A percentile compares a stretch with the other conserved stretches of the same genome.
These are phyloP conservation scores for Tremellales sp. DNA, from an alignment of 1,284 basidiomycete genomes.

Conservation along the genomic window DNA sequence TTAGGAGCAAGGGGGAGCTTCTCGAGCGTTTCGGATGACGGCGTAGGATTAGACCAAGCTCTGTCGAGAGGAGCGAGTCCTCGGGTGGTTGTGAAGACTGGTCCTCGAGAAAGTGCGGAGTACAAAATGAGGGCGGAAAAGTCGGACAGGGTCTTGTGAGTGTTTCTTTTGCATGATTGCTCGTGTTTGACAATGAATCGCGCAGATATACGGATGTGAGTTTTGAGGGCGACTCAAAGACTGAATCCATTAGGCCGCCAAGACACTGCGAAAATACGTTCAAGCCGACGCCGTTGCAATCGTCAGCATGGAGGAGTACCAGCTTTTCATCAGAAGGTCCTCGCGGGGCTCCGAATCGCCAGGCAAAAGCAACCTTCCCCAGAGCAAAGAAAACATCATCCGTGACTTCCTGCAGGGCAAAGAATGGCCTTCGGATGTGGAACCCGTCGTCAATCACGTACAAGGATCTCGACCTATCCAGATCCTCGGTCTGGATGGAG, in stretches of 20 bases:
- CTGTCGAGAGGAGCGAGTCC: no score
- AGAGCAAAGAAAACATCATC: conserved; percentile 29
- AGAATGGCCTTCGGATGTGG: conserved; percentile 30
- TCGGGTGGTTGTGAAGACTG: conserved; percentile 26
- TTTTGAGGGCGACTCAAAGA: background rate
- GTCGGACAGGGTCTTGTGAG: conserved; percentile 19
- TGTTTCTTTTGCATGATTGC: background rate
- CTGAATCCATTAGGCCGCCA: conserved; percentile 26
- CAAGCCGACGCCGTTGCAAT: conserved; percentile 36
- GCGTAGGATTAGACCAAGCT: no score
- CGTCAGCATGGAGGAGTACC: conserved; percentile 34
- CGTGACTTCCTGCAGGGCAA: conserved; percentile 30
- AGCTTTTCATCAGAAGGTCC: conserved; percentile 30
- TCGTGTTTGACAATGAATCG: background rate
- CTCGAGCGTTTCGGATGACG: no score
- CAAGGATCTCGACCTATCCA: conserved; percentile 7
- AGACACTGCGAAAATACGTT: conserved; percentile 30
- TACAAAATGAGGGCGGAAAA: conserved; percentile 19
- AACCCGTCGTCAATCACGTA: conserved; percentile 34
- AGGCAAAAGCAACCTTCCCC: conserved; percentile 11
- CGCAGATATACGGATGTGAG: conserved; percentile 4
- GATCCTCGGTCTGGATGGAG: conserved; percentile 21
- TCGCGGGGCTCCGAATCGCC: background rate
- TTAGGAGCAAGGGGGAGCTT: no score
- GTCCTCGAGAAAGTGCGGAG: conserved; percentile 27